Conservation (phyloP, 441 rosid genomes). For the Eruca vesicaria region DNA sequence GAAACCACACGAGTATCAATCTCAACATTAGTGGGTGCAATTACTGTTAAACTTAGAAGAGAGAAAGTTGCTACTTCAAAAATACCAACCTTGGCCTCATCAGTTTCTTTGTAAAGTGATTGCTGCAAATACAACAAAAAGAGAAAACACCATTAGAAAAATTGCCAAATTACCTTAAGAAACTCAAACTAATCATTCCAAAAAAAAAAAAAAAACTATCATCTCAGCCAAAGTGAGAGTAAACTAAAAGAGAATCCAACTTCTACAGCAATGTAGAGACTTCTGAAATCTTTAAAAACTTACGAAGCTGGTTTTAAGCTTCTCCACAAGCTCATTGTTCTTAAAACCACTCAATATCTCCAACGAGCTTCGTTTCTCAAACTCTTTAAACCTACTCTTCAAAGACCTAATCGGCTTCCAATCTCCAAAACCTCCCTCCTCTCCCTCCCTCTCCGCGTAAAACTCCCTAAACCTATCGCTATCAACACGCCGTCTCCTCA, state of each 20-base stretch:
- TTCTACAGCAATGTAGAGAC: neutral
- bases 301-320: conserved; percentile 87
- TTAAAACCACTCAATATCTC: conserved; percentile 71
- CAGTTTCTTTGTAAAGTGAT: conserved; percentile 83
- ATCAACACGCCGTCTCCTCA: conserved; percentile 55
- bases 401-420: conserved; percentile 83
- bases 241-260: neutral
- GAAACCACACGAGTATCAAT: neutral
- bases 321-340: conserved; percentile 76
- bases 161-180: neutral
- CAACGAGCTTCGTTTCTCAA: conserved; percentile 68
- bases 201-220: neutral
- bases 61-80: conserved; percentile 12
- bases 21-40: neutral
- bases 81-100: conserved; percentile 71
- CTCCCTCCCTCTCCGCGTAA: conserved; percentile 35
- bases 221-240: neutral
- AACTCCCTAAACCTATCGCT: conserved; percentile 52
- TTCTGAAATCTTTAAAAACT: conserved; percentile 1
- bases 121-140: conserved; percentile 52
- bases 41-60: neutral
- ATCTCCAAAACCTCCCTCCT: conserved; percentile 48
- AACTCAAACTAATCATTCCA: neutral
- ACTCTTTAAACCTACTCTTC: conserved; percentile 64
- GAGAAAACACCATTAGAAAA: conserved; percentile 18